Percentiles rank a stretch among this genome's conserved stretches.
Evolutionary conservation across 257 asterid genomes (phyloP).

Genomic region (Solanum pennellii): DNA sequence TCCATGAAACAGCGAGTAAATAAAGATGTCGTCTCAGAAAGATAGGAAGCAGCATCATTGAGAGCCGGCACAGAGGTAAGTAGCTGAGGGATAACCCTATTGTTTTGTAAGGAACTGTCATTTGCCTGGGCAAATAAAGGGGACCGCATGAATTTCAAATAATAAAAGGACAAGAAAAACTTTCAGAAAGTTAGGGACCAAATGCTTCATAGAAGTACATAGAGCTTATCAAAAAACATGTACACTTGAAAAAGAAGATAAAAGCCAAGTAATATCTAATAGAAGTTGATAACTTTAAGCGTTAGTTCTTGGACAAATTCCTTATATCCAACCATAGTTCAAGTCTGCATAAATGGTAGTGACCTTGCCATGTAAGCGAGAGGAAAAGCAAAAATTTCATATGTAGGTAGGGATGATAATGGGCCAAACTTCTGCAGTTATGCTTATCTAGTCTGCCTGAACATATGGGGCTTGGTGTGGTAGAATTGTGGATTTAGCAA

Average conservation of each 20-base stretch:
- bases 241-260: not conserved
- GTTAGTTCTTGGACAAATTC: not conserved
- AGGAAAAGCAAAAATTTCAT: not conserved
- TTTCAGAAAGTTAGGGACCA: not conserved
- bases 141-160: not conserved
- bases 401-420: not conserved
- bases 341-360: not conserved
- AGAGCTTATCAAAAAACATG: not conserved
- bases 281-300: not conserved
- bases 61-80: constrained; percentile 67
- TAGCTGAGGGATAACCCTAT: constrained; percentile 63
- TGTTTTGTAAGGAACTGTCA: constrained; percentile 25
- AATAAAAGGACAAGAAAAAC: not conserved
- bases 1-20: constrained; percentile 75
- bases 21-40: constrained; percentile 69
- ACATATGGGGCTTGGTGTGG: not conserved
- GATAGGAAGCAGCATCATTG: constrained; percentile 74
- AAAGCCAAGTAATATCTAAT: not conserved
- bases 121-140: constrained; percentile 26
- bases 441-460: not conserved
- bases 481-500: not conserved
- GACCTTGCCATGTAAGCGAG: not conserved
- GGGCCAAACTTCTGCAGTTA: not conserved
- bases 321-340: not conserved
- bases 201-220: not conserved